phyloP scores from a whole-genome alignment of 2,329 filamentous ascomycete species.

The Macrophomina tecta region DNA sequence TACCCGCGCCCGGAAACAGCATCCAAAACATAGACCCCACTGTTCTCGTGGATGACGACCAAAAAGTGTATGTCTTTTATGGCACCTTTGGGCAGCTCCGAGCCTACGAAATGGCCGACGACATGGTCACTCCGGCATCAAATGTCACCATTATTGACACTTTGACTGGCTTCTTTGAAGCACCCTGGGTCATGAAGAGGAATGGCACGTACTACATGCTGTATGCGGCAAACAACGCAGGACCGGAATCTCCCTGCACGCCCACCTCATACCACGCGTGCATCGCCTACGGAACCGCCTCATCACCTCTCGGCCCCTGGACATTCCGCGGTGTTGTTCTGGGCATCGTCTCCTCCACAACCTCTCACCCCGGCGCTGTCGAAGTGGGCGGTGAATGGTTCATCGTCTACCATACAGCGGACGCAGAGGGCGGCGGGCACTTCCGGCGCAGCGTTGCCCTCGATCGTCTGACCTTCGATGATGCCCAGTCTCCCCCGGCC shows the following conservation, averaged over 20 bases:
- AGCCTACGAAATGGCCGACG: slow-evolving; percentile 42
- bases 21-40: slow-evolving; percentile 52
- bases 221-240: slow-evolving; percentile 49
- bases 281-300: slow-evolving; percentile 46
- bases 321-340: slow-evolving; percentile 44
- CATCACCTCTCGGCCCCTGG: slow-evolving; percentile 46
- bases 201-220: slow-evolving; percentile 48
- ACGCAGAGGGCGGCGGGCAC: slow-evolving; percentile 43
- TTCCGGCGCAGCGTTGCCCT: slow-evolving; percentile 47
- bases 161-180: slow-evolving; percentile 48
- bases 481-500: slow-evolving; percentile 33
- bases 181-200: slow-evolving; percentile 48
- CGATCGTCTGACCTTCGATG: slow-evolving; percentile 43
- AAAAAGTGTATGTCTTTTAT: slow-evolving; percentile 47
- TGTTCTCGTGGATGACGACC: slow-evolving; percentile 45
- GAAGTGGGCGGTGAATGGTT: slow-evolving; percentile 39
- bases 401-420: slow-evolving; percentile 47
- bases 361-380: slow-evolving; percentile 46
- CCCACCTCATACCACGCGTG: slow-evolving; percentile 49
- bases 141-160: slow-evolving; percentile 34
- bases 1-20: slow-evolving; percentile 40
- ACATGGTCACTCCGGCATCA: slow-evolving; percentile 46
- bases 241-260: slow-evolving; percentile 45
- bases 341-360: slow-evolving; percentile 47
- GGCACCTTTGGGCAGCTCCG: slow-evolving; percentile 47